Base-by-base conservation (phyloP, 2,329 filamentous ascomycete genomes). In the Fusarium goolgardi region DNA sequence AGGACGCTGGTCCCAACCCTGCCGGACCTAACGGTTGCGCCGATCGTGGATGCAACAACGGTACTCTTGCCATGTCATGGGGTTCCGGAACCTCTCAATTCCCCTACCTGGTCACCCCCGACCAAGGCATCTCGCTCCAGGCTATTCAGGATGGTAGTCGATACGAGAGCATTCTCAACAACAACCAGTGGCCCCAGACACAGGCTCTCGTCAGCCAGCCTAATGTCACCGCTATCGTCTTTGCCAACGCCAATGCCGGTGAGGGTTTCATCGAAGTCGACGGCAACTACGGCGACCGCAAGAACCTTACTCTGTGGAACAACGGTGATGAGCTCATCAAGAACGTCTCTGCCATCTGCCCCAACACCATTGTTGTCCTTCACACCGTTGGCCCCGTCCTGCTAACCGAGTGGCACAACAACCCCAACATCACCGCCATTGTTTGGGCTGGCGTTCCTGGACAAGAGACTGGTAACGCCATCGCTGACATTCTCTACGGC, bases 281-380 rank as follows among this genome's bases (percentile, higher is more conserved):
- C 66, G 91, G 88, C 55, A 97, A 97, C 77, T 82, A 85, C 61
- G 96, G 96, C 59, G 95, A 98, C 78, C 90, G 96, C 54, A 94
- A 94, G 74, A 97, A 99, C 80, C 84, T 99, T 37, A 97, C 94
- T 0, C 83, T 97, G 1, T 98, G 95, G 95, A 85, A 90, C 63
- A 86, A 89, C 60, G 94, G 93, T 40, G 93, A 98, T 54, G 84
- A 86, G 1, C 81, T 98, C 56, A 91, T 98, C 79, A 86, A 91
- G 79, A 93, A 91, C 47, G 92, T 97, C 13, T 89, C 93, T 1
- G 84, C 88, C 10, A 76, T 88, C 65, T 94, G 91, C 83, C 89
- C 90, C 81, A 97, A 97, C 84, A 97, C 94, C 15, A 91, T 98
- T 62, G 92, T 98, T 18, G 88, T 97, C 59, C 90, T 98, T 61